Conservation (phyloP, 78 protist genomes). For the Neovahlkampfia damariscottae region DNA sequence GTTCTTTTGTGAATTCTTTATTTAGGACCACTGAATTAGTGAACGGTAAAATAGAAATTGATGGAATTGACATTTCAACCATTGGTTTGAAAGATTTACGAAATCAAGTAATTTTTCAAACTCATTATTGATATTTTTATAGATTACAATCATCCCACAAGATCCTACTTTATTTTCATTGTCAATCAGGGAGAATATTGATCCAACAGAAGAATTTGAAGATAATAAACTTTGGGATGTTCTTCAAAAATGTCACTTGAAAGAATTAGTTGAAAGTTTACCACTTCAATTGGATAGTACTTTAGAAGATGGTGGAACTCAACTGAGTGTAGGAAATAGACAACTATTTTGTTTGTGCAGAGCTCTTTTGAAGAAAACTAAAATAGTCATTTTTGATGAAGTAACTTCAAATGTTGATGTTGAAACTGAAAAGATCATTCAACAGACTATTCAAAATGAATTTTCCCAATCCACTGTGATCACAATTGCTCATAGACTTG, state of each 20-base stretch:
- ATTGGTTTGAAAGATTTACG: constrained; percentile 54
- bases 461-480: constrained; percentile 60
- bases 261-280: not conserved
- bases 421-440: constrained; percentile 54
- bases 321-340: constrained; percentile 67
- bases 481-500: constrained; percentile 83
- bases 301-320: constrained; percentile 24
- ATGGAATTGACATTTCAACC: constrained; percentile 39
- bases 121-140: no score
- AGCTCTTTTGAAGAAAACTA: constrained; percentile 34
- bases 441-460: constrained; percentile 36
- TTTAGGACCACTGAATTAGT: constrained; percentile 17
- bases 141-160: constrained; percentile 88
- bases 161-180: constrained; percentile 76
- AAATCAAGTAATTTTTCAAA: no score
- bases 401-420: constrained; percentile 87
- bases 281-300: not conserved
- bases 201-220: constrained; percentile 48
- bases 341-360: constrained; percentile 75
- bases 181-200: constrained; percentile 71
- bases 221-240: constrained; percentile 56
- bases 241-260: constrained; percentile 44
- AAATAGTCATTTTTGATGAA: constrained; percentile 75
- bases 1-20: not conserved
- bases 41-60: constrained; percentile 30